Percentiles rank a stretch among this genome's conserved stretches.
phyloP scores from a whole-genome alignment of 2,329 filamentous ascomycete species.

The Metarhizium humberi region DNA sequence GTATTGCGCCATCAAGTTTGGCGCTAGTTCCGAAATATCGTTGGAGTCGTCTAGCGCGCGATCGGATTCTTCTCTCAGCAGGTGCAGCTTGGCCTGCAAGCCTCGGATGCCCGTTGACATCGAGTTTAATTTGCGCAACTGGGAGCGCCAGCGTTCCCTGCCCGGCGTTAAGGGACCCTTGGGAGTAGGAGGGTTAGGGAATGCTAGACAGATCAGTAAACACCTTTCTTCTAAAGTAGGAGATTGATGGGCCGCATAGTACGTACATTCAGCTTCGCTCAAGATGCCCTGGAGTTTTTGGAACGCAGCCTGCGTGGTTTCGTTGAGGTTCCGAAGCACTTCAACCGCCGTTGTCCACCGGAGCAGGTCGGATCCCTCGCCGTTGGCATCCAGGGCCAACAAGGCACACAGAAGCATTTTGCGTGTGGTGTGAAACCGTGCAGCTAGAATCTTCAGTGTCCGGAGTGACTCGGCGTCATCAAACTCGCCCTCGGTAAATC shows the following conservation, averaged over 20 bases:
- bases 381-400: slow-evolving; percentile 75
- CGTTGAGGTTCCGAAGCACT: slow-evolving; percentile 58
- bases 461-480: slow-evolving; percentile 74
- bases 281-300: slow-evolving; percentile 60
- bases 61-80: slow-evolving; percentile 84
- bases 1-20: slow-evolving; percentile 77
- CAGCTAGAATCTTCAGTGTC: slow-evolving; percentile 70
- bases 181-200: slow-evolving; percentile 45
- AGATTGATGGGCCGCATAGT: not conserved
- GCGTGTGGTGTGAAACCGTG: slow-evolving; percentile 69
- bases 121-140: slow-evolving; percentile 79
- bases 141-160: slow-evolving; percentile 77
- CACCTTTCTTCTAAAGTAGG: not conserved
- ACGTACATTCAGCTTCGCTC: slow-evolving; percentile 69
- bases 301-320: slow-evolving; percentile 51
- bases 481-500: slow-evolving; percentile 56
- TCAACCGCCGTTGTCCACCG: slow-evolving; percentile 74
- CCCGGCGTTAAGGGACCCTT: slow-evolving; percentile 56
- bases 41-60: slow-evolving; percentile 64
- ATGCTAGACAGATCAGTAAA: slow-evolving; percentile 28
- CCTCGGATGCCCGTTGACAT: slow-evolving; percentile 85
- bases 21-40: slow-evolving; percentile 66
- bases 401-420: slow-evolving; percentile 86
- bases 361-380: slow-evolving; percentile 64
- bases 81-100: slow-evolving; percentile 87